Conservation (phyloP, 2,329 filamentous ascomycete genomes). For the Ophiobolus disseminans region DNA sequence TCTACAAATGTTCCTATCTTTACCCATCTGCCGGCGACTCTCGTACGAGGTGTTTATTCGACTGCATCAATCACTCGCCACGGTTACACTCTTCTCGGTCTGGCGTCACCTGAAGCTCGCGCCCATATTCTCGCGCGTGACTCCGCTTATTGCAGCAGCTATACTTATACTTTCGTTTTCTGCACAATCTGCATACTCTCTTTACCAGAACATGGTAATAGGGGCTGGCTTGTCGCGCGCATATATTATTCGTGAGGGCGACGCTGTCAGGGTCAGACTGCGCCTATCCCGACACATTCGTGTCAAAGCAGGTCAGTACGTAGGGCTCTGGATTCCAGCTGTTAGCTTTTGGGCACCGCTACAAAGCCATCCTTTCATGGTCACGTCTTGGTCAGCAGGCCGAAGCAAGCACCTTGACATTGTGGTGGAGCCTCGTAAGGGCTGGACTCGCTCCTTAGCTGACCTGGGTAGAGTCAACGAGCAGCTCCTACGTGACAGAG, state of each 20-base stretch:
- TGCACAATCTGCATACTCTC: neutral
- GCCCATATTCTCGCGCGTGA: neutral
- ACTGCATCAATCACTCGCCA: neutral
- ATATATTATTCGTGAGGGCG: neutral
- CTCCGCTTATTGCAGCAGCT: neutral
- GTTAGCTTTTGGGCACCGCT: constrained; percentile 1
- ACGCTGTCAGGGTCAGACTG: neutral
- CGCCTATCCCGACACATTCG: neutral
- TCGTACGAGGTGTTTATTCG: neutral
- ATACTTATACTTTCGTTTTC: neutral
- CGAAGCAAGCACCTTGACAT: constrained; percentile 11
- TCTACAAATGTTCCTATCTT: constrained; percentile 2
- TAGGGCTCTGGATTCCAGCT: neutral
- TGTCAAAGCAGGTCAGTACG: constrained; percentile 1
- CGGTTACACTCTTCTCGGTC: neutral
- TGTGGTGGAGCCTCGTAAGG: constrained; percentile 5
- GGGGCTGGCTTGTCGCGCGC: neutral
- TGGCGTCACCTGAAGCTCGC: constrained; percentile 2
- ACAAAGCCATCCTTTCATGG: constrained; percentile 10
- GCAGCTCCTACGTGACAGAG: neutral
- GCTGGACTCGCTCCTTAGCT: neutral
- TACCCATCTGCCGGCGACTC: neutral
- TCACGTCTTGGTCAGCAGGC: constrained; percentile 12
- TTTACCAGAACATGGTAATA: constrained; percentile 1
- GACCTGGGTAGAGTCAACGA: neutral